phyloP scores from a whole-genome alignment of 768 basidiomycete species.

The Leccinum uliginosum region DNA sequence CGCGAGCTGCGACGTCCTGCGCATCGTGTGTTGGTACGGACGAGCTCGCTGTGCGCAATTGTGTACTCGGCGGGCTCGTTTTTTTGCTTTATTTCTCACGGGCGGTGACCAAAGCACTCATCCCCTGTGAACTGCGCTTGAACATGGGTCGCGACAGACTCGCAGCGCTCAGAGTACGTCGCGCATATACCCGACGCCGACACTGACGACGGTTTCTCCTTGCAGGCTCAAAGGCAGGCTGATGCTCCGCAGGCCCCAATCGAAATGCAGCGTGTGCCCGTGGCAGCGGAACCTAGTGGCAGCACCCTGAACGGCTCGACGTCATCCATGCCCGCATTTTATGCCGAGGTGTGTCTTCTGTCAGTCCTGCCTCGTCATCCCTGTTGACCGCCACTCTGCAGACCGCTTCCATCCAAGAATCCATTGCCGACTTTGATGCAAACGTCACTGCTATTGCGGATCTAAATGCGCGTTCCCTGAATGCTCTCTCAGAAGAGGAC shows the following conservation, averaged over 20 bases:
- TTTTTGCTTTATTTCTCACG: slow-evolving; percentile 15
- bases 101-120: background rate
- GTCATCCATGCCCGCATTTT: slow-evolving; percentile 31
- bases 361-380: background rate
- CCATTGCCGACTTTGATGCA: slow-evolving; percentile 39
- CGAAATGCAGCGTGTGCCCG: slow-evolving; percentile 22
- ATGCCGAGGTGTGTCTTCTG: slow-evolving; percentile 25
- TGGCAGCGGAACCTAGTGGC: slow-evolving; percentile 1
- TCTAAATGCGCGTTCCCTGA: slow-evolving; percentile 46
- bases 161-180: slow-evolving; percentile 74
- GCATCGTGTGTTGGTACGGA: slow-evolving; percentile 50
- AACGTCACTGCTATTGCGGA: slow-evolving; percentile 45
- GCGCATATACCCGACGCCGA: slow-evolving; percentile 37
- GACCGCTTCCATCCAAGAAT: slow-evolving; percentile 49
- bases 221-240: slow-evolving; percentile 51
- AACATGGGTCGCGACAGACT: slow-evolving; percentile 69
- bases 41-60: slow-evolving; percentile 4
- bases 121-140: background rate
- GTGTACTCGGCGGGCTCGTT: background rate
- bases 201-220: background rate
- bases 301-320: slow-evolving; percentile 6
- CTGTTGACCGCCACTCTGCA: slow-evolving; percentile 14
- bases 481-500: slow-evolving; percentile 44
- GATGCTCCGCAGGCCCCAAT: slow-evolving; percentile 22
- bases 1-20: slow-evolving; percentile 61